phyloP scores from a whole-genome alignment of 768 basidiomycete species.

The Pisolithus orientalis region DNA sequence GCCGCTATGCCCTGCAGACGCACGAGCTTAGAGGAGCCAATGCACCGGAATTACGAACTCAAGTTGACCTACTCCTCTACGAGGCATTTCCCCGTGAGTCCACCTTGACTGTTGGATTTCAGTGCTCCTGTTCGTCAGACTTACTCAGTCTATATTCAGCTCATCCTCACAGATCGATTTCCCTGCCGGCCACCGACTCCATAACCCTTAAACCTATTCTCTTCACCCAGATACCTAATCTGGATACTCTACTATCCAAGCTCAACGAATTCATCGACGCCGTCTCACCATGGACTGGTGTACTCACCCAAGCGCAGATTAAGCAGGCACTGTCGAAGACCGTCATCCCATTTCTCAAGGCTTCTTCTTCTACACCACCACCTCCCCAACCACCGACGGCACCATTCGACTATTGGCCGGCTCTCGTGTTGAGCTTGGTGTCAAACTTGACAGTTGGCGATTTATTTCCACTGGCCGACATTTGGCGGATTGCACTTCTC shows the following conservation, averaged over 20 bases:
- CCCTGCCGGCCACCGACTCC: conserved; percentile 53
- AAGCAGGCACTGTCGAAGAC: conserved; percentile 43
- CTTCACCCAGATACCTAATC: conserved; percentile 62
- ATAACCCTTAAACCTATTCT: conserved; percentile 71
- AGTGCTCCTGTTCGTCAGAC: neutral
- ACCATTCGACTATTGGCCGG: conserved; percentile 43
- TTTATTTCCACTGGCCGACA: conserved; percentile 77
- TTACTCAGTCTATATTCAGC: conserved; percentile 37
- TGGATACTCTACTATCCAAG: conserved; percentile 60
- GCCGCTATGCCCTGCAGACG: conserved; percentile 33
- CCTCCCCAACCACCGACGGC: conserved; percentile 26
- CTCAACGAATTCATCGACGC: conserved; percentile 56
- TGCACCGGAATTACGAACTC: conserved; percentile 59
- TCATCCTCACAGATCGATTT: conserved; percentile 63
- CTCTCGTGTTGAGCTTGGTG: conserved; percentile 38
- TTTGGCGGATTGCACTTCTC: conserved; percentile 75
- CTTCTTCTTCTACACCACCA: conserved; percentile 32
- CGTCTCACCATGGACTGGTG: conserved; percentile 30
- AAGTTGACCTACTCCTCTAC: conserved; percentile 69
- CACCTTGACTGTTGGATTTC: neutral
- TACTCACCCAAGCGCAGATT: conserved; percentile 27
- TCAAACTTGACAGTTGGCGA: conserved; percentile 43
- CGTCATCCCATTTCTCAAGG: conserved; percentile 61
- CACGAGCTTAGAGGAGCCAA: conserved; percentile 71
- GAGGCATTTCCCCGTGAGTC: conserved; percentile 75